Percentiles rank a stretch among this genome's conserved stretches.
Conservation (phyloP, 768 basidiomycete genomes). For the Pleurotus salmoneostramineus region DNA sequence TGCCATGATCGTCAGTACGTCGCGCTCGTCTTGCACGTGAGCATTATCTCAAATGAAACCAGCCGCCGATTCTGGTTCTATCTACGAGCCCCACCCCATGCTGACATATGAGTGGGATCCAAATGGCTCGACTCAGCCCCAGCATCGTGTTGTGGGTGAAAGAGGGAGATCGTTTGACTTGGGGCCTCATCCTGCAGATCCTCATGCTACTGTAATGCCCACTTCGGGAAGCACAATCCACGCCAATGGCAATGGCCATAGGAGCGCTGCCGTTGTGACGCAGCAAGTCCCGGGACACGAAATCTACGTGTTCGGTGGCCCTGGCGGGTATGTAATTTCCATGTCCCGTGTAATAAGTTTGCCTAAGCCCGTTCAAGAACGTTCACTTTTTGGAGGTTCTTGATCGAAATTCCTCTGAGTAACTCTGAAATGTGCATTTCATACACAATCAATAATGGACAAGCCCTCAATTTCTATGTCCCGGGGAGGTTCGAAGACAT, state of each 20-base stretch:
- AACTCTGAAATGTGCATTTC: constrained; percentile 68
- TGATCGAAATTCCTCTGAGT: constrained; percentile 75
- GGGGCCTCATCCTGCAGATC: constrained; percentile 73
- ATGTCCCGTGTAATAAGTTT: background rate
- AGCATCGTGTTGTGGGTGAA: constrained; percentile 2
- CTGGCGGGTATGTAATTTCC: constrained; percentile 39
- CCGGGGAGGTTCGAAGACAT: constrained; percentile 81
- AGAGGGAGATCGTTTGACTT: constrained; percentile 45
- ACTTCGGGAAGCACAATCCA: constrained; percentile 15
- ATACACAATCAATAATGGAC: constrained; percentile 82
- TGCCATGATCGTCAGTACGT: constrained; percentile 84
- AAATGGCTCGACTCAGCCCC: constrained; percentile 22
- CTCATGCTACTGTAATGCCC: constrained; percentile 45
- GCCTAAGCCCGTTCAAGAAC: constrained; percentile 40
- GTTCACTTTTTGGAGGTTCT: constrained; percentile 93
- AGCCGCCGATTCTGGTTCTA: constrained; percentile 78
- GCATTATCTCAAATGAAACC: constrained; percentile 1
- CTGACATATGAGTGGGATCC: constrained; percentile 77
- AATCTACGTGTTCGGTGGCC: constrained; percentile 64
- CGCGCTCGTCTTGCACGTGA: background rate
- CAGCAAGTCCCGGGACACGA: constrained; percentile 57
- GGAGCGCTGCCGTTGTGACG: constrained; percentile 26
- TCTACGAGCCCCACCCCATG: constrained; percentile 70
- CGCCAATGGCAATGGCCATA: constrained; percentile 16
- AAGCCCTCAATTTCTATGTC: constrained; percentile 75